Evolutionary conservation across 2,329 filamentous ascomycete species (phyloP), one percentile per base, ranked within the genome.

Genomic region (Penicillium sp.): DNA sequence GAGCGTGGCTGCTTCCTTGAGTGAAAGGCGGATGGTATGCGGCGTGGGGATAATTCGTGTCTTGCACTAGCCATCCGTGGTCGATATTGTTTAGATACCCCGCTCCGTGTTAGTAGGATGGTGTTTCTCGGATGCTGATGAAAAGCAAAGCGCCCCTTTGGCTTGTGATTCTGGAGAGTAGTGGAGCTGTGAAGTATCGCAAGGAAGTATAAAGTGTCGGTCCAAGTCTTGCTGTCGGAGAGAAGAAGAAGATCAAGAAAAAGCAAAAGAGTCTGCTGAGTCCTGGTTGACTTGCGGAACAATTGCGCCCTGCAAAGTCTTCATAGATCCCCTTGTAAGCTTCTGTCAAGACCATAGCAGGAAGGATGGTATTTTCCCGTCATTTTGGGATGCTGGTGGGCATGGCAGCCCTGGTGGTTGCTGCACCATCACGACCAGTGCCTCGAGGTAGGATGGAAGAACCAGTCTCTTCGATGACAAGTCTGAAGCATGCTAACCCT

Each of bases 381-480:
- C 53, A 52, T 14, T 3, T 65, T 35, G 59, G 58, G 49, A 49
- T 55, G 40, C 28, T 69, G 42, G 51, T 64, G 37, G 61, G 63
- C 25, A 55, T 63, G 7, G 64, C 59, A 16, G 59, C 48, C 25
- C 51, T 65, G 52, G 61, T 60, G 6, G 59, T 59, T 56, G 71
- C 70, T 62, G 66, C 64, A 45, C 71, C 71, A 6, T 55, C 62
- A 43, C 55, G 57, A n/a, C 52, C 61, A 10, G 59, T 65, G 30
- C 61, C 61, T 62, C 68, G 71, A 62, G 70, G 72, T 74, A 68
- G 14, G 57, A 46, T 16, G 16, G 14, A 16, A 22, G 42, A n/a
- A 51, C 8, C 30, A 55, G 33, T 40, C 30, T 19, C 59, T 11
- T 11, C 16, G n/a, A 19, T 35, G 19, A 33, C 25, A 22, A 13